Percentiles rank a stretch among this genome's conserved stretches.
phyloP scores from a whole-genome alignment of 768 basidiomycete genomes.

The Leccinum barrowsii region DNA sequence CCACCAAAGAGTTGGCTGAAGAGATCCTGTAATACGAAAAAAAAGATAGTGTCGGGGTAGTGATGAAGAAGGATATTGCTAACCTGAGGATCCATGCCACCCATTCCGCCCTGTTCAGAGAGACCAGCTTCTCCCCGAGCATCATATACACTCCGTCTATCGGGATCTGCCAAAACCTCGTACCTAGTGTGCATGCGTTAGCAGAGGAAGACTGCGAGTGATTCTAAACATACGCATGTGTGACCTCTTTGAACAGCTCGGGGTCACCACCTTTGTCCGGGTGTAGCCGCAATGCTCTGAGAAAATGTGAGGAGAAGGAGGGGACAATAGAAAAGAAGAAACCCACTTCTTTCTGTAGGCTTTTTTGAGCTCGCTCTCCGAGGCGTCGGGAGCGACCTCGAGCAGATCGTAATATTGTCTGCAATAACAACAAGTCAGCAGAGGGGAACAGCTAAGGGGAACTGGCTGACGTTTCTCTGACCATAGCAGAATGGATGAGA shows the following conservation, averaged over 20 bases:
- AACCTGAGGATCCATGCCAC: constrained; percentile 95
- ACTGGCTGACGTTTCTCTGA: constrained; percentile 57
- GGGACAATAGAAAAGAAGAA: not conserved
- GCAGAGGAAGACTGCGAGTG: not conserved
- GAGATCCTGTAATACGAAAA: constrained; percentile 59
- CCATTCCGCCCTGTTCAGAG: constrained; percentile 82
- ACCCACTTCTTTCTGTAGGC: constrained; percentile 89
- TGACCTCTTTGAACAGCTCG: constrained; percentile 96
- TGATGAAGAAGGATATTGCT: constrained; percentile 19
- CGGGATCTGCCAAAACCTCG: constrained; percentile 86
- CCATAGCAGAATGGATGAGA: constrained; percentile 42
- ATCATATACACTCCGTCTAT: constrained; percentile 83
- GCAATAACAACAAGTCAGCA: constrained; percentile 8
- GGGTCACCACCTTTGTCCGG: constrained; percentile 96
- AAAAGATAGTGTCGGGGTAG: not conserved
- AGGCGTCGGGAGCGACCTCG: constrained; percentile 74
- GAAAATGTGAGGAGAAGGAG: constrained; percentile 6
- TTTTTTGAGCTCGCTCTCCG: constrained; percentile 87
- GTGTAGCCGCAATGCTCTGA: constrained; percentile 78
- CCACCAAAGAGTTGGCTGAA: constrained; percentile 97
- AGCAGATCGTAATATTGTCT: constrained; percentile 94
- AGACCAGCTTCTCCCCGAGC: constrained; percentile 89
- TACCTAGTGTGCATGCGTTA: constrained; percentile 52
- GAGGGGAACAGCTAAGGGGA: not conserved
- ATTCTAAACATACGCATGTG: constrained; percentile 71